Base-by-base conservation (phyloP, 23 red algal species). In the Cyanidium caldarium region DNA sequence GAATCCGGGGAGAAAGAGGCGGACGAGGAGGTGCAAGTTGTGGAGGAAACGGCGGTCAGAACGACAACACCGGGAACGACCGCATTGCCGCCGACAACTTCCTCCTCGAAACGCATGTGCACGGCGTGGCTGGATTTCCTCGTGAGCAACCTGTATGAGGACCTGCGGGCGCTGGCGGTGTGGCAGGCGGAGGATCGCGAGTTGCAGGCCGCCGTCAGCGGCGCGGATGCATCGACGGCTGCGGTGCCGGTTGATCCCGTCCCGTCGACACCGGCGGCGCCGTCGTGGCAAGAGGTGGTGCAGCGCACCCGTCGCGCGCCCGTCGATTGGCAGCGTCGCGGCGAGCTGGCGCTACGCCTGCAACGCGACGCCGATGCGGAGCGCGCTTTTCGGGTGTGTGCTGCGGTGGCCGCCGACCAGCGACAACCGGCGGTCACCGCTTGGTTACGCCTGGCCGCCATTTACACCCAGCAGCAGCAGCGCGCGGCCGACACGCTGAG, bases 121-220 rank as follows among this genome's bases (percentile, higher is more conserved):
- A 87, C 84, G 19, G 73, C 84, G 44, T 95, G 90, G 90, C 40
- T 95, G 26, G 90, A 95, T 65, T 87, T 82, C 40, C 57, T 95
- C 7, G 83, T 95, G 5, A 78, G 68, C 42, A 87, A 79, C 46
- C 76, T 95, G 90, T 95, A 85, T 42, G 72, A 95, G 38, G 90
- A 95, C 71, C 79, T 95, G 35, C 65, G 83, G 31, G 83, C 83
- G 19, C 77, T 83, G 72, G 79, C 83, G 5, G 65, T 84, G 58
- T 87, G 83, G 90, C 79, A 84, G 44, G 78, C 78, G 21, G 90
- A 95, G 70, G 83, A 87, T 30, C 33, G 33, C 14, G 46, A 72
- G 67, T 42, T 80, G 58, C 36, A 66, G 42, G 44, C 65, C 31
- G 41, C 40, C 17, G 17, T 57, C n/a, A n/a, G n/a, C 23, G 74